Conservation (phyloP, 2,329 filamentous ascomycete species). For the Epichloe gansuensis region DNA sequence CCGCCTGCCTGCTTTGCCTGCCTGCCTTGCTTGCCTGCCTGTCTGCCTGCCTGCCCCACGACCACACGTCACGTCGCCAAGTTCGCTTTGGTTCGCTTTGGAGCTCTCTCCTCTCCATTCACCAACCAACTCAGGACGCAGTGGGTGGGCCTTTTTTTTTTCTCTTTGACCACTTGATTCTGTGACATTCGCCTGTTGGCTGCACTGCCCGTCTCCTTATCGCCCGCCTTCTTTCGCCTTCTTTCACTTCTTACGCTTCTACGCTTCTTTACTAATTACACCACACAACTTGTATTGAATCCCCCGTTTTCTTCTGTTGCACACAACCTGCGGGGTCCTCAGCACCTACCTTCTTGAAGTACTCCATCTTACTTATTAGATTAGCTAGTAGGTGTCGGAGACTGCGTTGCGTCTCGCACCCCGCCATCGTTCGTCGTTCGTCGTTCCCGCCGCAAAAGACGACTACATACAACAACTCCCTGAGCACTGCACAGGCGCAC, state of each 20-base stretch:
- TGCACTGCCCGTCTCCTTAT: not conserved
- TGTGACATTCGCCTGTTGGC: not conserved
- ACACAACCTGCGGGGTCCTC: too few relatives aligned
- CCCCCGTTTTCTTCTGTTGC: too few relatives aligned
- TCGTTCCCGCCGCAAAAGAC: not conserved
- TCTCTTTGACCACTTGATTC: not conserved
- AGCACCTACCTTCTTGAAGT: not conserved
- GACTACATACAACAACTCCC: not conserved
- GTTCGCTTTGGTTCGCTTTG: too few relatives aligned
- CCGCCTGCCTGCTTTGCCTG: too few relatives aligned
- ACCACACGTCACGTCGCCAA: not conserved
- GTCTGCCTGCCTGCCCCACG: not conserved
- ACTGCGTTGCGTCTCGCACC: not conserved
- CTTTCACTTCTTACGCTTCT: not conserved
- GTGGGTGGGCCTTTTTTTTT: not conserved
- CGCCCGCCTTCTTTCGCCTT: not conserved
- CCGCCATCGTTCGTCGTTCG: not conserved
- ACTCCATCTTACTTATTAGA: not conserved
- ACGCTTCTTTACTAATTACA: too few relatives aligned
- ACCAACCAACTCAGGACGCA: not conserved
- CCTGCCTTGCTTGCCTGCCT: not conserved
- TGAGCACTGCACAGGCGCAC: not conserved
- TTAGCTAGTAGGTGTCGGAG: not conserved
- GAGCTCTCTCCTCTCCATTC: not conserved
- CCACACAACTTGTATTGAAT: too few relatives aligned